Conservation (phyloP, 192 early-diverging fungal species). For the Gorgonomyces haynaldii region DNA sequence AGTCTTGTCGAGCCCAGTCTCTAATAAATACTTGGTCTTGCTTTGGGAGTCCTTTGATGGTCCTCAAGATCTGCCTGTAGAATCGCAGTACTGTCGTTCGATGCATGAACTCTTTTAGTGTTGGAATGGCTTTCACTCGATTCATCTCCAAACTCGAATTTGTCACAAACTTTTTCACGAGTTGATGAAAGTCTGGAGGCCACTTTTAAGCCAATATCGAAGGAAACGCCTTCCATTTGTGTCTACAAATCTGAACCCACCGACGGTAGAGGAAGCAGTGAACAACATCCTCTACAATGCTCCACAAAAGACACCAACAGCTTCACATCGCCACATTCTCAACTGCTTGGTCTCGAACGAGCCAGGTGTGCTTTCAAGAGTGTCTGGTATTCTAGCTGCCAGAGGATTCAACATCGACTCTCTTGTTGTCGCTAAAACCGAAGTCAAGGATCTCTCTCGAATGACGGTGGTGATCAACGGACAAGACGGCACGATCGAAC, state of each 20-base stretch:
- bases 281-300: conserved; percentile 95
- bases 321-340: conserved; percentile 73
- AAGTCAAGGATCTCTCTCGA: conserved; percentile 80
- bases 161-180: too few species aligned
- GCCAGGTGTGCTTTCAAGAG: conserved; percentile 41
- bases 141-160: too few species aligned
- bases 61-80: too few species aligned
- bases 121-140: too few species aligned
- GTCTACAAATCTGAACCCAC: conserved; percentile 24
- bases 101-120: too few species aligned
- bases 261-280: conserved; percentile 87
- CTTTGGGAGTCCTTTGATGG: too few species aligned
- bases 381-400: conserved; percentile 68
- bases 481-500: conserved; percentile 69
- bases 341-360: conserved; percentile 74
- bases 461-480: conserved; percentile 96
- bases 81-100: too few species aligned
- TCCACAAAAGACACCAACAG: conserved; percentile 37
- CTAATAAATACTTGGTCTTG: too few species aligned
- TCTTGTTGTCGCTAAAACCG: conserved; percentile 90
- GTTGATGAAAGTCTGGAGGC: too few species aligned
- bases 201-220: too few species aligned
- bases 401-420: conserved; percentile 97
- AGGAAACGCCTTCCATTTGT: conserved; percentile 9
- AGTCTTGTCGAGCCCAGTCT: too few species aligned